phyloP scores from a whole-genome alignment of 495 filamentous ascomycete species.

The Aspergillus kassunensis region DNA sequence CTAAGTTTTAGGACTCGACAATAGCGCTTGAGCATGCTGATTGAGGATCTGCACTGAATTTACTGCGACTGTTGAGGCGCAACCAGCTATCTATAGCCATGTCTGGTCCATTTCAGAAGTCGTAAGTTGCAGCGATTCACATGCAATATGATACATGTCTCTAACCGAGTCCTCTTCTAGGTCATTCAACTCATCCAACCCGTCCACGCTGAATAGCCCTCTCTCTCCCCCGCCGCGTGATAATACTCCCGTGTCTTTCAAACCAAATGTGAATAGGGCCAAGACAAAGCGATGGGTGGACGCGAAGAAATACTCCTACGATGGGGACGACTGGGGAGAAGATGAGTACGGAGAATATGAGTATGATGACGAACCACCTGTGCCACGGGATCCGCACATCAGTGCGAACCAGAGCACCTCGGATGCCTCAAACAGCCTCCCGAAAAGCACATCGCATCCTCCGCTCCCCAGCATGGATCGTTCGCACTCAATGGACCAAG shows the following conservation, averaged over 20 bases:
- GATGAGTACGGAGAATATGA: conserved; percentile 81
- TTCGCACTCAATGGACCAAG: conserved; percentile 35
- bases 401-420: conserved; percentile 35
- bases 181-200: conserved; percentile 20
- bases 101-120: conserved; percentile 16
- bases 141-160: neutral
- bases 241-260: conserved; percentile 53
- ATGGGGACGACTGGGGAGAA: conserved; percentile 91
- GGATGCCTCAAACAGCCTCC: conserved; percentile 9
- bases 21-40: conserved; percentile 1
- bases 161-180: conserved; percentile 1
- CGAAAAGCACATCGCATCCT: conserved; percentile 13
- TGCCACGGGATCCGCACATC: conserved; percentile 39
- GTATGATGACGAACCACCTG: conserved; percentile 52
- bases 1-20: neutral
- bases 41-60: conserved; percentile 1
- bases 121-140: conserved; percentile 21
- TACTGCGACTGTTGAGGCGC: conserved; percentile 1
- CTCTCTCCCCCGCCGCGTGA: conserved; percentile 26
- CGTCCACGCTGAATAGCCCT: conserved; percentile 27
- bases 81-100: conserved; percentile 10
- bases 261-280: conserved; percentile 79
- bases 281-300: conserved; percentile 96
- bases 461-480: conserved; percentile 30
- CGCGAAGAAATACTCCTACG: conserved; percentile 82